phyloP scores from a whole-genome alignment of 2,329 filamentous ascomycete genomes.

The Paecilomyces variotii region DNA sequence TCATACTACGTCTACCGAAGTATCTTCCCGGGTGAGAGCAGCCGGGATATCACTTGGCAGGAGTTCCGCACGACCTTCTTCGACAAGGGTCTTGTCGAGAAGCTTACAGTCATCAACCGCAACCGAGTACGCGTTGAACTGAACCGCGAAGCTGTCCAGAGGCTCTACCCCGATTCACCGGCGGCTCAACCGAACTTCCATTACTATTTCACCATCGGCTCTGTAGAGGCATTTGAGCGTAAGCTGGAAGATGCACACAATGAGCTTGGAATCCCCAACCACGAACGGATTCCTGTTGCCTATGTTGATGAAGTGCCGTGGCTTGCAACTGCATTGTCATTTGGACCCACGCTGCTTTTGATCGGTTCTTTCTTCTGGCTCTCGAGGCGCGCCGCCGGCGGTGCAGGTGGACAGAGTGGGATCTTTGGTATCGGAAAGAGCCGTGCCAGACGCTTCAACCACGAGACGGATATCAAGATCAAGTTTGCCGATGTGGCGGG shows the following conservation, averaged over 20 bases:
- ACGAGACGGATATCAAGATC: constrained; percentile 91
- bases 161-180: constrained; percentile 68
- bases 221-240: constrained; percentile 84
- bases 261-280: constrained; percentile 73
- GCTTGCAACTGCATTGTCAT: constrained; percentile 65
- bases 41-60: constrained; percentile 90
- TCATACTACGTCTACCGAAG: constrained; percentile 56
- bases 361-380: constrained; percentile 76
- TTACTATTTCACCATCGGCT: constrained; percentile 95
- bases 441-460: constrained; percentile 93
- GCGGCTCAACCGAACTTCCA: constrained; percentile 61
- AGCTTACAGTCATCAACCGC: constrained; percentile 71
- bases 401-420: constrained; percentile 59
- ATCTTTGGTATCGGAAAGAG: constrained; percentile 97
- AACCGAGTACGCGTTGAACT: constrained; percentile 72
- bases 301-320: constrained; percentile 71
- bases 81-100: constrained; percentile 92
- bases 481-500: constrained; percentile 96
- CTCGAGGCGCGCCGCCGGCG: constrained; percentile 64
- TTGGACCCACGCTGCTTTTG: constrained; percentile 80
- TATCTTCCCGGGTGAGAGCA: constrained; percentile 58
- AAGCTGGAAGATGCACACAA: constrained; percentile 80
- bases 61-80: constrained; percentile 90
- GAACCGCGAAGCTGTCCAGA: constrained; percentile 63
- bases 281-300: constrained; percentile 87